Evolutionary conservation across 768 basidiomycete species (phyloP), one percentile per base, ranked within the genome.

Genomic region (Tubosaeta sp.): DNA sequence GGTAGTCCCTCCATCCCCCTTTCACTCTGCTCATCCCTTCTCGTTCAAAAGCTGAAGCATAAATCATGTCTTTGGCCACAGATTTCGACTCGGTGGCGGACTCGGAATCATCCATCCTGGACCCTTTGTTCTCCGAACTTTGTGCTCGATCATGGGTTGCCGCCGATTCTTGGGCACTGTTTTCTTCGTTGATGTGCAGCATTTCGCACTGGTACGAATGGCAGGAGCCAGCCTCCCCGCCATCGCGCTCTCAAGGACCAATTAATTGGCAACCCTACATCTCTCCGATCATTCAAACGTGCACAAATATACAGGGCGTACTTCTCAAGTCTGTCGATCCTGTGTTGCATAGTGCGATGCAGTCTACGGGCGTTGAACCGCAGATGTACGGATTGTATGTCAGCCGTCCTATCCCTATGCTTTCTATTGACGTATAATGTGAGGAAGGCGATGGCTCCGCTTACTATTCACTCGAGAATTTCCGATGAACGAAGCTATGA

Each of bases 381-480:
- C 97, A 98, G 66, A 88, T 98, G 17, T 99, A 93, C 72, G 93
- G 91, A 51, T 94, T 98, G 88, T 94, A 70, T 68, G 90, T 72
- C 48, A 11, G 31, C 53, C 22, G 51, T 55, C 51, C 38, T 29
- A 11, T 43, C 43, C 38, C 13, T 35, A 51, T 57, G 45, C 43
- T 46, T 50, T 46, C 12, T 27, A 25, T 59, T 65, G 42, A 64
- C 43, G 13, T 61, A 38, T 17, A 48, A 17, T 54, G 12, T 7
- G 26, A 52, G 51, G 26, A 56, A 95, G 92, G 53, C 94, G 97
- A 29, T 98, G 95, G 94, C 74, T 98, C 10, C 80, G 97, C 33
- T 73, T 98, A 16, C 74, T 99, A 6, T 98, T 97, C 70, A 95
- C 94, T 5, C 80, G 97, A 43, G 97, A 99, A 68, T 88, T 98